Conservation (phyloP, 352 stramenopile genomes). For the Phytophthora boehmeriae region DNA sequence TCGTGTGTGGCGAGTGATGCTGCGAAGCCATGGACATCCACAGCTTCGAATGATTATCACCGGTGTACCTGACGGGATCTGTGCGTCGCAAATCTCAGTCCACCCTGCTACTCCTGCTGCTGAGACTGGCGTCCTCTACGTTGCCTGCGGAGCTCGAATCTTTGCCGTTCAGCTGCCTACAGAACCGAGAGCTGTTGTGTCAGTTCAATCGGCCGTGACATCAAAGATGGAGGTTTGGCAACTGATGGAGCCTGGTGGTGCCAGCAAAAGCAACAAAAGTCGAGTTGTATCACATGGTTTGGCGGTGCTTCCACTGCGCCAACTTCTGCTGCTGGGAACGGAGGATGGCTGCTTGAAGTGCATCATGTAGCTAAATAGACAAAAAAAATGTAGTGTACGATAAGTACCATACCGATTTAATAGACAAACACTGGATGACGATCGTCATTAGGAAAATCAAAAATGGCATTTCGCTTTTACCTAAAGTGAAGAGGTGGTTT, state of each 20-base stretch:
- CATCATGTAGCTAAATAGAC: slow-evolving; percentile 26
- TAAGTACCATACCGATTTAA: slow-evolving; percentile 1
- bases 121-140: slow-evolving; percentile 53
- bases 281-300: slow-evolving; percentile 48
- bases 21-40: slow-evolving; percentile 31
- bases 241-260: slow-evolving; percentile 41
- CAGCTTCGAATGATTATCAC: slow-evolving; percentile 53
- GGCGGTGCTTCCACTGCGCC: slow-evolving; percentile 58
- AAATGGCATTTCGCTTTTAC: not conserved
- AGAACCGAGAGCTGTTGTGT: slow-evolving; percentile 34
- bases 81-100: slow-evolving; percentile 52
- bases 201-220: slow-evolving; percentile 8
- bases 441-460: not conserved
- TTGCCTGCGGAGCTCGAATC: slow-evolving; percentile 46
- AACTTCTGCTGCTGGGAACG: slow-evolving; percentile 61
- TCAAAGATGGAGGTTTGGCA: slow-evolving; percentile 58
- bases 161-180: slow-evolving; percentile 44
- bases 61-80: slow-evolving; percentile 60
- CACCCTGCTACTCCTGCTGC: slow-evolving; percentile 45
- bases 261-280: slow-evolving; percentile 50
- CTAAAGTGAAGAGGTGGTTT: slow-evolving; percentile 15
- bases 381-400: slow-evolving; percentile 3
- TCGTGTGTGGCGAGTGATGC: slow-evolving; percentile 64
- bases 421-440: not conserved
- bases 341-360: slow-evolving; percentile 74